Evolutionary conservation across 2,329 filamentous ascomycete genomes (phyloP), one percentile per base, ranked within the genome.

Genomic region (Verticillium nonalfalfae): DNA sequence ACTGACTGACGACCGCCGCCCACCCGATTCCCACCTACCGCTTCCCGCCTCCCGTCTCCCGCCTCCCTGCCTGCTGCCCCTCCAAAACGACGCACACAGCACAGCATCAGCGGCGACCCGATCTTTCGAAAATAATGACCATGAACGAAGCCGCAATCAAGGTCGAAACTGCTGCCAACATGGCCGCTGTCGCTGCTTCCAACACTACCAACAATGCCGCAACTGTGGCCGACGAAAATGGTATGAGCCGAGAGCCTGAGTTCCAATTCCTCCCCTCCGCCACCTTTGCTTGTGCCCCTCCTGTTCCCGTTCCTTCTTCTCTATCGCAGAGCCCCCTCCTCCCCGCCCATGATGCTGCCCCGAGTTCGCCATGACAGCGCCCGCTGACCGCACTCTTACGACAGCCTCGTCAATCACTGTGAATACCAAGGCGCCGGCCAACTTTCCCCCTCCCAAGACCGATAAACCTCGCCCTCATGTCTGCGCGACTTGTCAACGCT

Each of bases 391-490:
- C 36, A 13, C 26, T 57, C 33, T 56, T 60, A 21, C 54, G 60
- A 58, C 67, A 80, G 81, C 76, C 60, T 79, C 80, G 33, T 79
- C 80, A 40, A 82, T 82, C 59, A 82, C 80, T 57, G 80, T 82
- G 65, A 83, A 81, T 66, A 81, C 80, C 59, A 75, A 74, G 63
- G 62, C 68, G 6, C 73, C 75, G 54, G 69, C 74, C 68, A 75
- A 73, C 65, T 90, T 91, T 66, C 91, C 91, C 68, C 90, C 91
- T 50, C 90, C 94, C 58, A 99, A 98, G 80, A 97, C 93, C 65
- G 95, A 99, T 77, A 99, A 98, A 80, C 95, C 95, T 61, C 87
- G 94, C 66, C 95, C 95, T 66, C 95, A 99, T 76, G 88, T 96
- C 63, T 99, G 95, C 79, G 87, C 82, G 50, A 98, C 93, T 57